Percentiles rank a stretch among this genome's conserved stretches.
phyloP scores from a whole-genome alignment of 176 grass and related monocot species.

The Carex myosuroides region DNA sequence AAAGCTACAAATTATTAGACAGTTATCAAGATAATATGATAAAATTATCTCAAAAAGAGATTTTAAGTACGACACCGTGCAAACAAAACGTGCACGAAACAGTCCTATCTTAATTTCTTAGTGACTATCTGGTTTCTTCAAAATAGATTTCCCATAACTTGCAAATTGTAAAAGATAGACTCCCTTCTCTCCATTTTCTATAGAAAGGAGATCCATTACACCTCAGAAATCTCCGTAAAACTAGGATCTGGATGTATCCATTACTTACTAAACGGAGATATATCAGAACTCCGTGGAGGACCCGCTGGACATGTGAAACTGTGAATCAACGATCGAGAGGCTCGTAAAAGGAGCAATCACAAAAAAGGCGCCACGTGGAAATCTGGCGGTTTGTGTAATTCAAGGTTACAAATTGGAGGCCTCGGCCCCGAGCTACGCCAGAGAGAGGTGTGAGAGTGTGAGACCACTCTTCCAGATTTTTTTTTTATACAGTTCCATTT shows the following conservation, averaged over 20 bases:
- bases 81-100: background rate
- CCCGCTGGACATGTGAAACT: background rate
- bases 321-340: conserved; percentile 4
- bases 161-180: background rate
- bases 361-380: conserved; percentile 1
- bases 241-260: background rate
- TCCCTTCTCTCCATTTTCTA: background rate
- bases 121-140: background rate
- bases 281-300: background rate
- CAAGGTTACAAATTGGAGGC: conserved; percentile 2
- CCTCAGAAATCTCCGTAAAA: background rate
- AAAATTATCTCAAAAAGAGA: no score
- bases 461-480: background rate
- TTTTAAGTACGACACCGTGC: background rate
- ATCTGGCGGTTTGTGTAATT: conserved; percentile 13
- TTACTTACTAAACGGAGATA: background rate
- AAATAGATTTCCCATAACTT: background rate
- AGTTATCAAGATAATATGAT: background rate
- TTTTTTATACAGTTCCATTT: background rate
- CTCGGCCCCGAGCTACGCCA: background rate
- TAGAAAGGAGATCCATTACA: background rate
- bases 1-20: background rate
- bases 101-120: background rate
- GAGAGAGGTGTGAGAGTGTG: background rate
- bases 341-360: background rate